phyloP scores from a whole-genome alignment of 805 yeast genomes.

The Limtongia smithiae region DNA sequence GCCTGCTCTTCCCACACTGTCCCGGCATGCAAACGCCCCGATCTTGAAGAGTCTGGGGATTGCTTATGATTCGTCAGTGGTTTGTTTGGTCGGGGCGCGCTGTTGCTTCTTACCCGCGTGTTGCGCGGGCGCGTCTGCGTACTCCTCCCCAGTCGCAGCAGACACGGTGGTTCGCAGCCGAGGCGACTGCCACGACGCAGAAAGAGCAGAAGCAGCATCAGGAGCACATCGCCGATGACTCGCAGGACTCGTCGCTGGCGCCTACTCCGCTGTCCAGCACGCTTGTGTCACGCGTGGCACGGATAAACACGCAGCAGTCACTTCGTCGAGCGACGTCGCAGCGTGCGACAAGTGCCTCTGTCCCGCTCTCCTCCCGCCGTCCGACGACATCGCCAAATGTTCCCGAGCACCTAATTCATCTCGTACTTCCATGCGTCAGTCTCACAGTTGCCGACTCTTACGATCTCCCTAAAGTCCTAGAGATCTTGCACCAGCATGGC shows the following conservation, averaged over 20 bases:
- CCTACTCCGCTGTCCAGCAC: conserved; percentile 6
- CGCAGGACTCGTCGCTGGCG: background rate
- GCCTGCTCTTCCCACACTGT: no score
- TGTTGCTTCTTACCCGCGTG: no score
- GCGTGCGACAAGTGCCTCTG: conserved; percentile 1
- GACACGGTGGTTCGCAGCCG: no score
- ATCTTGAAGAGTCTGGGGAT: no score
- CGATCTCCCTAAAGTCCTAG: conserved; percentile 49
- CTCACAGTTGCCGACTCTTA: conserved; percentile 49
- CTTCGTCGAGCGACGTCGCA: conserved; percentile 23
- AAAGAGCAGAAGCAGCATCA: background rate
- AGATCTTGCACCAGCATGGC: conserved; percentile 41
- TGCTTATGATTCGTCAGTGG: no score
- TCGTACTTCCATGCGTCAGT: conserved; percentile 16
- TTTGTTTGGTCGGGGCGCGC: no score
- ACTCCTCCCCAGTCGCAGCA: no score
- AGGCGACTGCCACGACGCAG: no score
- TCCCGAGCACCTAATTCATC: background rate
- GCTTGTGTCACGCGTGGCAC: conserved; percentile 4
- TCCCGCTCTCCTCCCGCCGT: background rate
- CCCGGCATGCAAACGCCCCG: no score
- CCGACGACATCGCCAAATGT: background rate
- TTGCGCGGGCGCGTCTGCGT: no score
- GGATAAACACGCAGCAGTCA: conserved; percentile 25
- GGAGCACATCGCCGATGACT: background rate